Base-by-base conservation (phyloP, 1,284 basidiomycete species). In the Heterobasidion irregulare region DNA sequence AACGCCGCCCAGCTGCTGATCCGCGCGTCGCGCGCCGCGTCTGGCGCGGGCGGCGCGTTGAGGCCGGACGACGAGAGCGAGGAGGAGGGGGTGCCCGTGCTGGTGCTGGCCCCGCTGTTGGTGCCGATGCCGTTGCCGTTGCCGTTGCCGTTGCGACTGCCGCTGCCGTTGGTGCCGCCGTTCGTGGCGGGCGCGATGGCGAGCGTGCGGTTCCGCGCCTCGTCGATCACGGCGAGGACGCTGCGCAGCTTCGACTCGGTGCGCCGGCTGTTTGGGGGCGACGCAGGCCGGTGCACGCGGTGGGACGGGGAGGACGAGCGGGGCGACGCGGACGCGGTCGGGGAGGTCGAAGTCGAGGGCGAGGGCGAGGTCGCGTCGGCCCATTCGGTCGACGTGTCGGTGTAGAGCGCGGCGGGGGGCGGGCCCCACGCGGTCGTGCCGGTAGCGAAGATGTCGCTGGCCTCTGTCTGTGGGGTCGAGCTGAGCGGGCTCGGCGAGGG, bases 211-310 rank as follows among this genome's bases (percentile, higher is more conserved):
- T 64, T 66, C 47, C 68, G 73, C 47, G 66, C 68, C 67, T 89
- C 87, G 58, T 84, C 82, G 57, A 89, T 82, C 15, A 79, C 76
- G 45, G 83, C 68, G 19, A 89, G 72, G 26, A 84, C 79, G 55
- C 74, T 82, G 46, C 84, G 82, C 45, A 88, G 73, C 65, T 85
- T 88, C 12, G 83, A 83, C 62, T 86, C 85, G 12, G 79, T 72
- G 67, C 83, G 84, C 55, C 80, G 77, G 36, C 73, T 56, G 50
- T 65, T 68, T 48, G 74, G 68, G 43, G 69, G 62, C 18, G 72
- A 65, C 16, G 67, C 64, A 5, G 72, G 62, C n/a, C 81, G 78
- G 38, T 75, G 71, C 0, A 79, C 6, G 43, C n/a, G 50, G 47
- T 45, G 35, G 15, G 58, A 53, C 36, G 69, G 61, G 19, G 72